A percentile compares a stretch with the other conserved stretches of the same genome.
Evolutionary conservation across 306 rosid species (phyloP).

Genomic region (Acacia melanoxylon): DNA sequence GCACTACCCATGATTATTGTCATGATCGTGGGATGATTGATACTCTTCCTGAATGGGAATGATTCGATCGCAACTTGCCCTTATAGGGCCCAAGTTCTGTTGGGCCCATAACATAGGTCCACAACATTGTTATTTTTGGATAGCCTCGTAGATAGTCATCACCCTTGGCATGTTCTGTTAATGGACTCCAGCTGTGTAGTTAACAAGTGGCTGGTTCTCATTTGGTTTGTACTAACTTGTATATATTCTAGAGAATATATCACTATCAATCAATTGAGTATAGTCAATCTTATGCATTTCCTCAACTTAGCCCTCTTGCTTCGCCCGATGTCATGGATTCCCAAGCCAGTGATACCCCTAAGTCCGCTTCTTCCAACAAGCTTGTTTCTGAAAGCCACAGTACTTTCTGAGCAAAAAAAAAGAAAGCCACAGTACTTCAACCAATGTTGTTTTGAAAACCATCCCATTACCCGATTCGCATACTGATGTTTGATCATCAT

Average conservation of each 20-base stretch:
- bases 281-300: background rate
- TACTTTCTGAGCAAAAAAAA: no score
- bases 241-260: background rate
- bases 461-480: background rate
- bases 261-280: background rate
- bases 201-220: background rate
- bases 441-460: background rate
- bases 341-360: background rate
- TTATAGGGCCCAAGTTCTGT: no score
- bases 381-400: background rate
- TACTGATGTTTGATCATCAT: background rate
- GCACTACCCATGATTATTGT: no score
- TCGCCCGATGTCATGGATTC: background rate
- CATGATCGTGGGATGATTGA: no score
- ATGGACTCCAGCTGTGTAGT: background rate
- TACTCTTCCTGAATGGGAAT: no score
- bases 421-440: background rate
- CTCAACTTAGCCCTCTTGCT: background rate
- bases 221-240: background rate
- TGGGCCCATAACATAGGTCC: no score
- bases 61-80: no score
- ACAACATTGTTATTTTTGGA: background rate
- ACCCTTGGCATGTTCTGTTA: background rate
- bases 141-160: background rate
- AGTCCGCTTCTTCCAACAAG: background rate